Evolutionary conservation across 495 filamentous ascomycete species (phyloP).

Genomic region (Penicillium lividum): DNA sequence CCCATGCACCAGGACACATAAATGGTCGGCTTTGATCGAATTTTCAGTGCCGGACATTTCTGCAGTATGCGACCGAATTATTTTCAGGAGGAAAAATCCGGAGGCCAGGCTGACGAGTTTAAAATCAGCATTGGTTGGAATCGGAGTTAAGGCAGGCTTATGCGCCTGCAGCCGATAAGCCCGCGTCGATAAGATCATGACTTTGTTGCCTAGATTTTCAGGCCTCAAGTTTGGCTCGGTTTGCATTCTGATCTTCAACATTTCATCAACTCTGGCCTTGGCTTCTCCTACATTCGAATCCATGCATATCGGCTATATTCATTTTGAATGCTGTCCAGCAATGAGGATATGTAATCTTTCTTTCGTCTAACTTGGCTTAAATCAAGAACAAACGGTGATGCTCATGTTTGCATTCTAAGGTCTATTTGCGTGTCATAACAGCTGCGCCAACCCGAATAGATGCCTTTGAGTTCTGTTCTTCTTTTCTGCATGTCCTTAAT

Average conservation of each 20-base stretch:
- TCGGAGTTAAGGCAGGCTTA: slow-evolving; percentile 8
- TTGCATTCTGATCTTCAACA: slow-evolving; percentile 1
- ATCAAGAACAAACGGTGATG: neutral
- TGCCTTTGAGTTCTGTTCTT: no score
- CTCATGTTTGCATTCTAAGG: neutral
- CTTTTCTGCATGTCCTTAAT: neutral
- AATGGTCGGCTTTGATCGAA: slow-evolving; percentile 59
- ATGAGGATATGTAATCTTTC: neutral
- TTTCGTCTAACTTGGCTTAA: neutral
- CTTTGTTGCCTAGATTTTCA: neutral
- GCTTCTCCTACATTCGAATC: neutral
- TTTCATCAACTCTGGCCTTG: neutral
- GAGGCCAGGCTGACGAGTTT: slow-evolving; percentile 1
- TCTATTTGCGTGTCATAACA: neutral
- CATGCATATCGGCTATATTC: neutral
- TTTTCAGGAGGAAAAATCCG: neutral
- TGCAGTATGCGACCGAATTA: neutral
- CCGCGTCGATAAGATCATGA: slow-evolving; percentile 2
- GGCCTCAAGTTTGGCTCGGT: slow-evolving; percentile 1
- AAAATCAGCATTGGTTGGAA: neutral
- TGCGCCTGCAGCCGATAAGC: neutral
- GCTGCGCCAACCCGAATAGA: neutral
- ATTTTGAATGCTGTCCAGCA: neutral
- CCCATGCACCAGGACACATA: slow-evolving; percentile 97
- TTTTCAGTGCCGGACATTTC: slow-evolving; percentile 7